Percentiles rank a stretch among this genome's conserved stretches.
Evolutionary conservation across 169 alveolate genomes (phyloP).

Genomic region (Cardiosporidium cionae): DNA sequence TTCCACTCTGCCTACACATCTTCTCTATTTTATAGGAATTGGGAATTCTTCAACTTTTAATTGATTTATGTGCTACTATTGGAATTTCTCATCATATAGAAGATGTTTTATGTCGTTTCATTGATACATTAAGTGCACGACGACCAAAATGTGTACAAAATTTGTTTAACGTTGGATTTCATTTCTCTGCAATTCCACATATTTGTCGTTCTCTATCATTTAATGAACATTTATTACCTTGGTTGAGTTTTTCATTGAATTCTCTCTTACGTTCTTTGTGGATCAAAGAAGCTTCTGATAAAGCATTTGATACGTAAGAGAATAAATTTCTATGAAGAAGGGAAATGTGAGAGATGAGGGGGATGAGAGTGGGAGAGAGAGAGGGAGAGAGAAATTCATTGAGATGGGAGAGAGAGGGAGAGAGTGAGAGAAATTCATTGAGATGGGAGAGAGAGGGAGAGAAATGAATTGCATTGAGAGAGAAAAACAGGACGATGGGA

Average conservation of each 20-base stretch:
- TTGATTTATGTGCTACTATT: not conserved
- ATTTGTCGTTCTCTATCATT: not conserved
- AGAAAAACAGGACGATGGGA: too few species aligned
- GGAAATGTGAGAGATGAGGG: too few species aligned
- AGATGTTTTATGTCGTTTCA: not conserved
- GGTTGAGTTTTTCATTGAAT: not conserved
- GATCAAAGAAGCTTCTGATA: not conserved
- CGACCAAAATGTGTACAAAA: not conserved
- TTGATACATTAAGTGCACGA: not conserved
- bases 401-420: too few species aligned
- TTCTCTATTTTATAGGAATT: not conserved
- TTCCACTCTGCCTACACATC: too few species aligned
- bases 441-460: too few species aligned
- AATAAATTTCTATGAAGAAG: too few species aligned
- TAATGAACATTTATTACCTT: not conserved
- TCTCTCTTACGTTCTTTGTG: not conserved
- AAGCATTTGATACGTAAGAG: not conserved
- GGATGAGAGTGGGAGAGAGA: too few species aligned
- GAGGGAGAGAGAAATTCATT: too few species aligned
- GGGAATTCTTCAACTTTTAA: not conserved
- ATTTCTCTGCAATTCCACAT: not conserved
- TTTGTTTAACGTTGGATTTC: not conserved
- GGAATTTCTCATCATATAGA: not conserved
- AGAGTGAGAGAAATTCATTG: too few species aligned
- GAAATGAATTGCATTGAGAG: too few species aligned